Evolutionary conservation across 1,284 basidiomycete species (phyloP).

Genomic region (Ceratorhiza oryzae-sativae): DNA sequence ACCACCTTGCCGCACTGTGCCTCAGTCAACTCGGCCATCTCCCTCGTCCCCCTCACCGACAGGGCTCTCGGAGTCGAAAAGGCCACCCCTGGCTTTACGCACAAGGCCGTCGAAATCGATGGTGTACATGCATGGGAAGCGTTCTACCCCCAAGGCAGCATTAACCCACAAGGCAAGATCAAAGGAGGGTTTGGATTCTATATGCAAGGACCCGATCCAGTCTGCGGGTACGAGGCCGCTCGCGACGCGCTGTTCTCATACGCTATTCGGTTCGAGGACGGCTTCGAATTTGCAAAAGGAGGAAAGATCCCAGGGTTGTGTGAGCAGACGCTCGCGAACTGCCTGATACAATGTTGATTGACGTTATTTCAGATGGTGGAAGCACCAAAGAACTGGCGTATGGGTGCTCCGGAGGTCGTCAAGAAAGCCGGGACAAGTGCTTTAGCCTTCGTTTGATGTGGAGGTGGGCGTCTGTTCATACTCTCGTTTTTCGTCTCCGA

Average conservation of each 20-base stretch:
- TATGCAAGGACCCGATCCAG: conserved; percentile 56
- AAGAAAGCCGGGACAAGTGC: conserved; percentile 63
- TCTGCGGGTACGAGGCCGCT: conserved; percentile 52
- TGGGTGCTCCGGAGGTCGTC: conserved; percentile 65
- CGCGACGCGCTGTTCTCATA: conserved; percentile 64
- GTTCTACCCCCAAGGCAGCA: conserved; percentile 64
- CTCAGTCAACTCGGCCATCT: conserved; percentile 32
- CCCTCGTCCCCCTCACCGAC: conserved; percentile 51
- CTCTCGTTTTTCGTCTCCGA: no score
- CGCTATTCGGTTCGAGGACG: conserved; percentile 63
- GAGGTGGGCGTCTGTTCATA: conserved; percentile 54
- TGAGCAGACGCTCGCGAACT: conserved; percentile 49
- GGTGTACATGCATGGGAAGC: conserved; percentile 63
- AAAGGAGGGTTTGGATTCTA: conserved; percentile 69
- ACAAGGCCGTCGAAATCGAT: conserved; percentile 54
- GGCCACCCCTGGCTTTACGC: conserved; percentile 53
- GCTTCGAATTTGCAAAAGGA: conserved; percentile 66
- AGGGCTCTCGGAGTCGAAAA: conserved; percentile 59
- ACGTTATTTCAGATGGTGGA: conserved; percentile 38
- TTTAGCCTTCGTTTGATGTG: conserved; percentile 71
- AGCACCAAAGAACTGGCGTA: conserved; percentile 57
- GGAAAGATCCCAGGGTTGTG: conserved; percentile 72
- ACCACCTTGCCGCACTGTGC: conserved; percentile 42
- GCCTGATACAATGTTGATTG: not conserved
- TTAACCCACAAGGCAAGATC: conserved; percentile 58